A percentile compares a stretch with the other conserved stretches of the same genome.
Conservation (phyloP, 208 protist species). For the Crithidia sp. region DNA sequence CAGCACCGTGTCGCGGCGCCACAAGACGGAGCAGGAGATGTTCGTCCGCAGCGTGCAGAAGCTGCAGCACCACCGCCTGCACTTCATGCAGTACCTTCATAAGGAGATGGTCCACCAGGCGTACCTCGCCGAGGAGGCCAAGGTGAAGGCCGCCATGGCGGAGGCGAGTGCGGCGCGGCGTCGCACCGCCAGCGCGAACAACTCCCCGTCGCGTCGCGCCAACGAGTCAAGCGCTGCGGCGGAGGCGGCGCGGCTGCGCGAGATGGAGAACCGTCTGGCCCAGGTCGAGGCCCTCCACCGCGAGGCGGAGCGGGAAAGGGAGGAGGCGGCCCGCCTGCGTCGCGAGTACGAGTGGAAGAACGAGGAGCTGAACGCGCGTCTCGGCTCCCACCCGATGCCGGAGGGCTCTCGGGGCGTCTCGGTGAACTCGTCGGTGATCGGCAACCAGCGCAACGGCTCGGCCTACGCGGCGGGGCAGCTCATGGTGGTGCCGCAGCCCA, state of each 20-base stretch:
- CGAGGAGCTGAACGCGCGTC: constrained; percentile 41
- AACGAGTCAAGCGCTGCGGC: constrained; percentile 24
- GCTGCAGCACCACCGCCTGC: constrained; percentile 81
- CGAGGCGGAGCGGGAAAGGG: constrained; percentile 63
- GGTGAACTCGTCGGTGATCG: constrained; percentile 37
- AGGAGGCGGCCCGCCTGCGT: constrained; percentile 59
- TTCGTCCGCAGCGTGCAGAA: constrained; percentile 70
- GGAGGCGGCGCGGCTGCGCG: constrained; percentile 56
- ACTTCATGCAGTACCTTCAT: constrained; percentile 87
- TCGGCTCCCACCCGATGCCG: constrained; percentile 12
- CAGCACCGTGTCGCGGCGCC: constrained; percentile 28
- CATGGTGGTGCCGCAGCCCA: constrained; percentile 24
- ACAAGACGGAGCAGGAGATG: constrained; percentile 43
- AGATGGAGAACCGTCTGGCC: constrained; percentile 76
- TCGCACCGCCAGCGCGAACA: constrained; percentile 22
- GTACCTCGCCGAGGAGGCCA: constrained; percentile 74
- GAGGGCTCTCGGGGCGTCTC: constrained; percentile 36
- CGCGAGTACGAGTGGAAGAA: constrained; percentile 63
- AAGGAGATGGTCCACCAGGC: constrained; percentile 87
- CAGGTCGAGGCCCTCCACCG: constrained; percentile 73
- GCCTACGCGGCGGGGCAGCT: constrained; percentile 23
- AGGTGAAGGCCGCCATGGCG: constrained; percentile 46
- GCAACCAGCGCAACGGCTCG: constrained; percentile 16
- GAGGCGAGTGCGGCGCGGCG: constrained; percentile 11
- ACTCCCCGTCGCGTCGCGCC: constrained; percentile 28